Percentiles rank a stretch among this genome's conserved stretches.
Evolutionary conservation across 2,329 filamentous ascomycete genomes (phyloP).

Genomic region (Pseudogymnoascus destructans): DNA sequence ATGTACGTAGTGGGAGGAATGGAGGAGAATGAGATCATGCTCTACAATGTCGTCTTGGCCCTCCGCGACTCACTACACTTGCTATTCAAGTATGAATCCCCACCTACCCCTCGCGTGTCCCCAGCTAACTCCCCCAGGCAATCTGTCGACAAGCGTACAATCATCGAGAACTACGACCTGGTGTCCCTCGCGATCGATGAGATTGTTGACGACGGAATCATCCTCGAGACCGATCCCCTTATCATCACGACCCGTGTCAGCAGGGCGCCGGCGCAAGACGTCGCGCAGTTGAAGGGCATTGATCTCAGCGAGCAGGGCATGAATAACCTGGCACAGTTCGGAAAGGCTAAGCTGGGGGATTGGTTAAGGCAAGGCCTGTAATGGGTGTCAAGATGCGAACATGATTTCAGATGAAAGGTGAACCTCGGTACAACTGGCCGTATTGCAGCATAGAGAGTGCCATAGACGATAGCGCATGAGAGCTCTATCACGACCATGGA

Average conservation of each 20-base stretch:
- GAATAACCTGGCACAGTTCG: slow-evolving; percentile 86
- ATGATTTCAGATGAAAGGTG: slow-evolving; percentile 15
- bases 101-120: not conserved
- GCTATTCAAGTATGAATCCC: slow-evolving; percentile 63
- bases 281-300: slow-evolving; percentile 77
- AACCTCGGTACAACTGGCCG: not conserved
- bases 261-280: slow-evolving; percentile 80
- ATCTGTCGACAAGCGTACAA: slow-evolving; percentile 92
- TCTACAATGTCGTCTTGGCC: slow-evolving; percentile 91
- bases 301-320: slow-evolving; percentile 93
- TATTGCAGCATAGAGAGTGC: slow-evolving; percentile 1
- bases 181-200: slow-evolving; percentile 91
- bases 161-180: slow-evolving; percentile 97
- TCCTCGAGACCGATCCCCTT: slow-evolving; percentile 92
- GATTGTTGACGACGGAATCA: slow-evolving; percentile 88
- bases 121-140: slow-evolving; percentile 42
- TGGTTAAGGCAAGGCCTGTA: slow-evolving; percentile 75
- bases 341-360: slow-evolving; percentile 82
- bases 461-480: slow-evolving; percentile 4
- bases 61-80: slow-evolving; percentile 81
- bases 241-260: slow-evolving; percentile 87
- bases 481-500: not conserved
- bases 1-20: slow-evolving; percentile 81
- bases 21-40: slow-evolving; percentile 92
- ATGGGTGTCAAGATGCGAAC: slow-evolving; percentile 22